Base-by-base conservation (phyloP, 371 early-diverging fungal species). In the Choanephora cucurbitarum region DNA sequence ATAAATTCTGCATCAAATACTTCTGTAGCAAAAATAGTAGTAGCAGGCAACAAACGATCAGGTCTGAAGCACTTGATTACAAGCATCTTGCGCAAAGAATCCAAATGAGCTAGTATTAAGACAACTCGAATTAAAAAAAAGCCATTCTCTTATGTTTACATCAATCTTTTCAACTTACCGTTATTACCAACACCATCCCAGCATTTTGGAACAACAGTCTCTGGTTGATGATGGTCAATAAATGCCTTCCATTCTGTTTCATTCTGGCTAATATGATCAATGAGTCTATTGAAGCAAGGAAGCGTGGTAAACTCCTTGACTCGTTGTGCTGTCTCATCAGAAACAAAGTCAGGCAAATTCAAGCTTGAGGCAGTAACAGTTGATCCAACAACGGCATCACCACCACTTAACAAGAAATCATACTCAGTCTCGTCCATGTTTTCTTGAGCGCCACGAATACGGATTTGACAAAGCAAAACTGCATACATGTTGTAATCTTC, bases 401-500 rank as follows among this genome's bases (percentile, higher is more conserved):
- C 82, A 31, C 81, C 84, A 40, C 81, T 79, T 37, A 90, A 61
- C 51, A 92, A 69, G 57, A 83, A 85, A 44, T 87, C 91, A 34
- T 85, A 89, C 57, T 89, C 93, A 6, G 77, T 72, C 22, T 93
- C 93, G 48, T 91, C 86, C 24, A 88, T 62, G 45, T 77, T 70
- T 24, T 81, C 72, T 42, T 70, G 68, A 7, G 79, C 52, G 44
- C 86, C 85, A 15, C 88, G 85, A 45, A 91, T 71, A 64, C 89
- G 91, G 61, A 98, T 91, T 62, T 92, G 93, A 18, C 93, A 86
- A 56, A 99, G 69, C 56, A 93, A 73, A 52, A 96, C 73, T 11
- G 95, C 91, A 70, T 96, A 90, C 34, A 89, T 86, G n/a, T 92
- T 77, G 57, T 93, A 92, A 66, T 96, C 95, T 49, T 91, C 95